Percentiles rank a stretch among this genome's conserved stretches.
phyloP scores from a whole-genome alignment of 1,284 basidiomycete species.

The Xerocomus minutiporus region DNA sequence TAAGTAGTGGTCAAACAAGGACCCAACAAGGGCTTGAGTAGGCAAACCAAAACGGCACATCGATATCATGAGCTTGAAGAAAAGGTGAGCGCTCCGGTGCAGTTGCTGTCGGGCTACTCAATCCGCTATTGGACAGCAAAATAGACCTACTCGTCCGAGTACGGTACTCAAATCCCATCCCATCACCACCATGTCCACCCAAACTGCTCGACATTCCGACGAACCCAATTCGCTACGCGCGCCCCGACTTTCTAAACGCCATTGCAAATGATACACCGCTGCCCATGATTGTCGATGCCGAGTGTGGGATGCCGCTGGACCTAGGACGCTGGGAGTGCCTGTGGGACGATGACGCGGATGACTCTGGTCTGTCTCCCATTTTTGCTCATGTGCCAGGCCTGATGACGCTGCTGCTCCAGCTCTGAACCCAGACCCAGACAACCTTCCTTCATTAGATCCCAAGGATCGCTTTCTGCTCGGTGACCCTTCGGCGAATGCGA shows the following conservation, averaged over 20 bases:
- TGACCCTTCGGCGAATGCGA: slow-evolving; percentile 48
- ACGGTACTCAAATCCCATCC: slow-evolving; percentile 88
- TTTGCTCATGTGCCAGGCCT: slow-evolving; percentile 3
- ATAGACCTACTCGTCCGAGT: slow-evolving; percentile 88
- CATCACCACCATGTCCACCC: slow-evolving; percentile 90
- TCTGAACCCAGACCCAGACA: slow-evolving; percentile 63
- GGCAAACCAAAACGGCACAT: slow-evolving; percentile 5
- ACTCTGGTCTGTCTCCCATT: slow-evolving; percentile 49
- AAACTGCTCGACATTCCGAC: slow-evolving; percentile 88
- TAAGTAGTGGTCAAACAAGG: background rate
- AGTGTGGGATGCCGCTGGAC: slow-evolving; percentile 92
- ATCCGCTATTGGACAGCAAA: slow-evolving; percentile 44
- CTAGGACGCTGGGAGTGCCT: slow-evolving; percentile 76
- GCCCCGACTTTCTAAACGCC: slow-evolving; percentile 76
- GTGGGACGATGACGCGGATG: slow-evolving; percentile 74
- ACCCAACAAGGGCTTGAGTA: background rate
- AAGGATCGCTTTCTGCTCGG: slow-evolving; percentile 66
- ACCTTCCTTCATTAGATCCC: slow-evolving; percentile 62
- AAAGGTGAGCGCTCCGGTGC: slow-evolving; percentile 21
- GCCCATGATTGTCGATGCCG: slow-evolving; percentile 92
- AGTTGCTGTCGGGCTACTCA: background rate
- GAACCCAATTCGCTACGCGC: slow-evolving; percentile 78
- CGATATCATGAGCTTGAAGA: slow-evolving; percentile 30
- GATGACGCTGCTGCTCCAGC: slow-evolving; percentile 34
- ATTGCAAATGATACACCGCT: slow-evolving; percentile 76